Conservation (phyloP, 2,329 filamentous ascomycete genomes). For the Annulohypoxylon truncatum region DNA sequence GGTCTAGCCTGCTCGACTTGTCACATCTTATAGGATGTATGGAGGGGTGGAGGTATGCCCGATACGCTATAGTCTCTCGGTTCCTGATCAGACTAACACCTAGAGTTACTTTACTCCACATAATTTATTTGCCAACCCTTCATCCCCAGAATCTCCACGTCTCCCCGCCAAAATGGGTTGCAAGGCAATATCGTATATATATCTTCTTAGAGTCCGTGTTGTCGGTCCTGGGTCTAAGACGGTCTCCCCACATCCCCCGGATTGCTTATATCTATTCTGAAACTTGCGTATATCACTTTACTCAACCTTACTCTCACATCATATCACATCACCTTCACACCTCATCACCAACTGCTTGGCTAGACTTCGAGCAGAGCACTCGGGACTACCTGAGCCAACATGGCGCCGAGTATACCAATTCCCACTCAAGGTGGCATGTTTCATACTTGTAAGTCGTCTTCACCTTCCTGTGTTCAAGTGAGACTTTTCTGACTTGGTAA, state of each 20-base stretch:
- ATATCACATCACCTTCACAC: constrained; percentile 41
- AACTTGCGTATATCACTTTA: constrained; percentile 33
- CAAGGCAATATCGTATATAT: constrained; percentile 56
- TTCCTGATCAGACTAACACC: constrained; percentile 45
- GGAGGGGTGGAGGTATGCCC: constrained; percentile 45
- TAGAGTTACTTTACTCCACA: constrained; percentile 47
- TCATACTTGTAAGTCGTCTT: constrained; percentile 55
- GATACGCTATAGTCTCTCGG: constrained; percentile 45
- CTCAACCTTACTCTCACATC: constrained; percentile 34
- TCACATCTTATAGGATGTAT: constrained; percentile 44
- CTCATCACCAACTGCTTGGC: constrained; percentile 31
- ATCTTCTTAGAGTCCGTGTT: constrained; percentile 51
- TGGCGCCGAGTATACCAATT: constrained; percentile 61
- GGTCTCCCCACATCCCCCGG: constrained; percentile 44
- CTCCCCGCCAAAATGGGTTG: constrained; percentile 50
- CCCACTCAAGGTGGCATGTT: constrained; percentile 65
- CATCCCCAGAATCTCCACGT: constrained; percentile 52
- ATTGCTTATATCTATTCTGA: constrained; percentile 35
- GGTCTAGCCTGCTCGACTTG: constrained; percentile 40
- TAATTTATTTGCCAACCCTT: constrained; percentile 45
- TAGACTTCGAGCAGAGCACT: constrained; percentile 26
- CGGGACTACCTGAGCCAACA: constrained; percentile 43
- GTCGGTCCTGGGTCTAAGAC: constrained; percentile 47
- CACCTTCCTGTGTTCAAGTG: neutral
- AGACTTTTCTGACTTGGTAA: constrained; percentile 29